phyloP scores from a whole-genome alignment of 805 yeast species.

The Myxozyma mucilagina region DNA sequence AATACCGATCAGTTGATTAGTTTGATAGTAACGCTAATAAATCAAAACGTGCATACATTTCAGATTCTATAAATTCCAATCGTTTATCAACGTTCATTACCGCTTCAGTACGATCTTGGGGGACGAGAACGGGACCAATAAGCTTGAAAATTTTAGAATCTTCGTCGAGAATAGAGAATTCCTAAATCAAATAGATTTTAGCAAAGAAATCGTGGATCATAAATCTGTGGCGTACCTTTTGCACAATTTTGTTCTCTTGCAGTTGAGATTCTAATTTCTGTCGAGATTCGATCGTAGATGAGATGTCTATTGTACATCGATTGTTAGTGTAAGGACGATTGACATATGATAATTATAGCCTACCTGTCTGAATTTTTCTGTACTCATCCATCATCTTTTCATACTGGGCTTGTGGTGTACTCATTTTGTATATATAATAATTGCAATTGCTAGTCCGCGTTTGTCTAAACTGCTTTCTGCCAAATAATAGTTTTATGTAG shows the following conservation, averaged over 20 bases:
- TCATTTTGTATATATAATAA: not conserved
- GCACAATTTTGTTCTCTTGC: constrained; percentile 90
- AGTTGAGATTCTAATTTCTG: constrained; percentile 89
- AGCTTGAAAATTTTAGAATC: constrained; percentile 81
- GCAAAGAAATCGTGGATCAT: not conserved
- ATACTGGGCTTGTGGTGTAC: constrained; percentile 24
- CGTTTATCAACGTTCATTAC: constrained; percentile 81
- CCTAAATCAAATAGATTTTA: constrained; percentile 40
- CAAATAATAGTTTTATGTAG: too few relatives aligned
- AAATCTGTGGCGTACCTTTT: constrained; percentile 42
- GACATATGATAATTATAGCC: not conserved
- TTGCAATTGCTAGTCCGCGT: not conserved
- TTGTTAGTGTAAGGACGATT: not conserved
- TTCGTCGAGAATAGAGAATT: constrained; percentile 64
- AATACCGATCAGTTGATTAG: not conserved
- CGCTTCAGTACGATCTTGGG: constrained; percentile 85
- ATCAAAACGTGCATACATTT: constrained; percentile 52
- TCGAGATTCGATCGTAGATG: constrained; percentile 65
- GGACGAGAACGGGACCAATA: constrained; percentile 88
- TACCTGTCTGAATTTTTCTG: constrained; percentile 28
- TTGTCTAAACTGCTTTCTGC: too few relatives aligned
- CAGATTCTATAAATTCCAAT: constrained; percentile 79
- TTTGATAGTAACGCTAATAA: not conserved
- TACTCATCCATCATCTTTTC: constrained; percentile 29
- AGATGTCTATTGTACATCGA: constrained; percentile 34